A percentile compares a stretch with the other conserved stretches of the same genome.
Evolutionary conservation across 805 yeast species (phyloP).

Genomic region (Wickerhamiella siamensis): DNA sequence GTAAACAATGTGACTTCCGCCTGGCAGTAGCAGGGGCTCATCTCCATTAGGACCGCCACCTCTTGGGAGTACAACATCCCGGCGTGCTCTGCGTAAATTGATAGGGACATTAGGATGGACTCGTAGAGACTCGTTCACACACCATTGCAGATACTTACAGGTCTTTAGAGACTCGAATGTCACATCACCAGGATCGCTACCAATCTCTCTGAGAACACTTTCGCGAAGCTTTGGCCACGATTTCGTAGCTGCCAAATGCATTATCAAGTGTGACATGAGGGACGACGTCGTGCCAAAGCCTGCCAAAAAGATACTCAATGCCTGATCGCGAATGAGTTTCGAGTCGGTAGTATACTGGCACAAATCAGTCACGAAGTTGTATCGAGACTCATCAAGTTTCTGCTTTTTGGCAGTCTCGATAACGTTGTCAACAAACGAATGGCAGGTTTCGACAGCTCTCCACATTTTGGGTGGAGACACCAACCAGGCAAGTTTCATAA

Average conservation of each 20-base stretch:
- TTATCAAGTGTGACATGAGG: slow-evolving; percentile 28
- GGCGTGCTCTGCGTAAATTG: slow-evolving; percentile 29
- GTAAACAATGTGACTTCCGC: slow-evolving; percentile 28
- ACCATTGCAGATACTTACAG: slow-evolving; percentile 29
- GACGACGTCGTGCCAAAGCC: slow-evolving; percentile 36
- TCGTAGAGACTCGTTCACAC: slow-evolving; percentile 31
- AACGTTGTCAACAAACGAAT: slow-evolving; percentile 27
- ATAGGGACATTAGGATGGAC: slow-evolving; percentile 34
- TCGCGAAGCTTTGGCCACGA: slow-evolving; percentile 19
- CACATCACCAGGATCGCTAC: slow-evolving; percentile 6
- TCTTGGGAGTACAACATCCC: slow-evolving; percentile 30
- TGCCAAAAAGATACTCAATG: slow-evolving; percentile 31
- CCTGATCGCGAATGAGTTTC: slow-evolving; percentile 29
- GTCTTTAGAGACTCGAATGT: slow-evolving; percentile 30
- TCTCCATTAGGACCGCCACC: slow-evolving; percentile 30
- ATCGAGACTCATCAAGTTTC: slow-evolving; percentile 1
- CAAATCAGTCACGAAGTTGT: slow-evolving; percentile 18
- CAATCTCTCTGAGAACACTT: slow-evolving; percentile 3
- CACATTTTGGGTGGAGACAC: slow-evolving; percentile 21
- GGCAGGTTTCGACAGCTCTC: slow-evolving; percentile 21
- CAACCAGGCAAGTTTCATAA: slow-evolving; percentile 15
- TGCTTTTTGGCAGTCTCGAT: slow-evolving; percentile 27
- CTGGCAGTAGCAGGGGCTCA: slow-evolving; percentile 26
- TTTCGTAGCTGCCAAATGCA: slow-evolving; percentile 25
- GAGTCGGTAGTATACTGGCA: slow-evolving; percentile 19